A percentile compares a stretch with the other conserved stretches of the same genome.
These are phyloP conservation scores for Mangifera indica DNA, from an alignment of 345 rosid species.

Conservation along the genomic window DNA sequence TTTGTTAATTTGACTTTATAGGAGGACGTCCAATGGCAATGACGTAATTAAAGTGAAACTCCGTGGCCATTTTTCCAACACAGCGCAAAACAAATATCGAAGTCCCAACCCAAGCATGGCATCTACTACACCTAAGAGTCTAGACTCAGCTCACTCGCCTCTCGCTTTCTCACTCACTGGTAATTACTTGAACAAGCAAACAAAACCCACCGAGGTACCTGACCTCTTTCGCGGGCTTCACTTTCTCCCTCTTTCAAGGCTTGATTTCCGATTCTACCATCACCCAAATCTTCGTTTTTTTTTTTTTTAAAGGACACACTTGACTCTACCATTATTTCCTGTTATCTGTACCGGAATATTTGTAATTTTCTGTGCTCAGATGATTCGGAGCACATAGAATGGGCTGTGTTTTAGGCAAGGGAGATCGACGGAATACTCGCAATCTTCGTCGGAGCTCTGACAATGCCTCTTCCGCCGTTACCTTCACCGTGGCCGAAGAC, in stretches of 20 bases:
- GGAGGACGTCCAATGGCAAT: constrained; percentile 9
- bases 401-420: constrained; percentile 70
- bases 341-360: constrained; percentile 14
- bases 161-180: not conserved
- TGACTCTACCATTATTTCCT: not conserved
- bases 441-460: constrained; percentile 38
- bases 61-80: not conserved
- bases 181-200: not conserved
- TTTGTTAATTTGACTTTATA: constrained; percentile 10
- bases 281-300: constrained; percentile 13
- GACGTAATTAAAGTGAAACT: constrained; percentile 9
- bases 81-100: not conserved
- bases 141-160: not conserved
- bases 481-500: constrained; percentile 30
- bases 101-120: not conserved
- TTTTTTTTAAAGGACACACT: too few species aligned
- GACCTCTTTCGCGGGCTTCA: constrained; percentile 31
- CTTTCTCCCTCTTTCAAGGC: not conserved
- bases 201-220: not conserved
- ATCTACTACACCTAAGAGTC: not conserved
- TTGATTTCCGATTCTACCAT: too few species aligned
- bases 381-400: constrained; percentile 31
- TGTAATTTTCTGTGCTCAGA: constrained; percentile 11
- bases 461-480: constrained; percentile 14
- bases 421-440: constrained; percentile 26